Evolutionary conservation across 345 rosid genomes (phyloP), one percentile per base, ranked within the genome.

Genomic region (Melaleuca alternifolia): DNA sequence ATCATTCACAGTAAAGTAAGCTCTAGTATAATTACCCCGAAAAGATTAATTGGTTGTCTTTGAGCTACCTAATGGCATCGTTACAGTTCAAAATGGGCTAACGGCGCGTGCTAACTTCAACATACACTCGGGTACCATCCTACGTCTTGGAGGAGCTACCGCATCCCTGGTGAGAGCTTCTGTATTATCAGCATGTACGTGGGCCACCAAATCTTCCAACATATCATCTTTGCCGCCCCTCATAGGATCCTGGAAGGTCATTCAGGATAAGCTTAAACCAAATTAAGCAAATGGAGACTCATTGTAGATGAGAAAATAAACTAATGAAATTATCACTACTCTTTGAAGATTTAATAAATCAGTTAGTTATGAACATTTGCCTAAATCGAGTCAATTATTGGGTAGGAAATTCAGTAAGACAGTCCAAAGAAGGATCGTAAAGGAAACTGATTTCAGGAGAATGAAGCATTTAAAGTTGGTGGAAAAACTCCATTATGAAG

Each of bases 101-200:
- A 97, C 94, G 81, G 85, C 88, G 62, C 90, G 94, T 86, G 99
- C 99, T 92, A 96, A 85, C 91, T 94, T 93, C 88, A 97, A 86
- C 98, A 97, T 94, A 89, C 89, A 95, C 86, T 95, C 99, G 26
- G 99, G 99, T 28, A 97, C 99, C 76, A 97, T 96, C 10, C 98
- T 97, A 87, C 97, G 93, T 91, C 97, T 92, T 56, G 94, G 92
- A 86, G 93, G 93, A 85, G 94, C 93, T 85, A 54, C 92, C 50
- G 90, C 91, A 88, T 92, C 94, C 91, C 89, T 92, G 87, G 91
- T 93, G 85, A 86, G 89, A 54, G 92, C 92, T 88, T 93, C 94
- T 52, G 88, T 77, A 84, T 96, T 93, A 65, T 87, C 93, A 56
- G 92, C 95, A 87, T 95, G 90, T 88, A 97, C 87, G 77, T 92